Evolutionary conservation across 192 early-diverging fungal genomes (phyloP).

Genomic region (Coemansia sp.): DNA sequence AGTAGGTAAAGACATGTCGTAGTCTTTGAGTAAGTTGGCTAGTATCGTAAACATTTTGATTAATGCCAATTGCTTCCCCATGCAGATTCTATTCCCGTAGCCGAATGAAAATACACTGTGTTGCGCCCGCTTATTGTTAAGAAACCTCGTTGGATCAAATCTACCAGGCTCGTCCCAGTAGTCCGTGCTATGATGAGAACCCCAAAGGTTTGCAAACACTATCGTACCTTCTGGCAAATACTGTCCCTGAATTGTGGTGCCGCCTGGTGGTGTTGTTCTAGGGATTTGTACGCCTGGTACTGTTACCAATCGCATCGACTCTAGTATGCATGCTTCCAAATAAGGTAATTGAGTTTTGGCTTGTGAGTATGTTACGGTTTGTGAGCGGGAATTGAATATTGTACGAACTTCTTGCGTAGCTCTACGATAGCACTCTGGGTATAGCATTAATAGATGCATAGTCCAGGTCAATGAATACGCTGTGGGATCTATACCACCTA

Average conservation of each 20-base stretch:
- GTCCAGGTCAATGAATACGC: slow-evolving; percentile 48
- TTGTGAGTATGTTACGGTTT: slow-evolving; percentile 1
- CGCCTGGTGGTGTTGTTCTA: not conserved
- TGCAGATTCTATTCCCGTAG: slow-evolving; percentile 30
- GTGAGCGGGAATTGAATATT: not conserved
- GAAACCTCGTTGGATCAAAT: slow-evolving; percentile 27
- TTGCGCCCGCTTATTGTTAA: slow-evolving; percentile 4
- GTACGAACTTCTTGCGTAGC: slow-evolving; percentile 19
- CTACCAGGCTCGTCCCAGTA: slow-evolving; percentile 23
- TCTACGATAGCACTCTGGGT: slow-evolving; percentile 17
- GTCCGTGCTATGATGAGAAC: slow-evolving; percentile 15
- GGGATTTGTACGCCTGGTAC: slow-evolving; percentile 34
- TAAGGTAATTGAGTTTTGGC: slow-evolving; percentile 14
- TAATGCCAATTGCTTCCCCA: slow-evolving; percentile 40
- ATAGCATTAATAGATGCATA: slow-evolving; percentile 27
- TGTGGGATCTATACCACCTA: slow-evolving; percentile 35
- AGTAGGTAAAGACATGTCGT: slow-evolving; percentile 16
- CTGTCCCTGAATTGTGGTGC: slow-evolving; percentile 19
- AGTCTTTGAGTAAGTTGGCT: slow-evolving; percentile 32
- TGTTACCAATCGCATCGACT: slow-evolving; percentile 32
- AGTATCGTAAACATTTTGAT: slow-evolving; percentile 35
- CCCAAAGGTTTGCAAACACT: slow-evolving; percentile 27
- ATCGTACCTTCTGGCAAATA: slow-evolving; percentile 24
- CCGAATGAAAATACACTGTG: slow-evolving; percentile 47
- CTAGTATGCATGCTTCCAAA: slow-evolving; percentile 38